Conservation (phyloP, 345 rosid species). For the Citrus hindsii region DNA sequence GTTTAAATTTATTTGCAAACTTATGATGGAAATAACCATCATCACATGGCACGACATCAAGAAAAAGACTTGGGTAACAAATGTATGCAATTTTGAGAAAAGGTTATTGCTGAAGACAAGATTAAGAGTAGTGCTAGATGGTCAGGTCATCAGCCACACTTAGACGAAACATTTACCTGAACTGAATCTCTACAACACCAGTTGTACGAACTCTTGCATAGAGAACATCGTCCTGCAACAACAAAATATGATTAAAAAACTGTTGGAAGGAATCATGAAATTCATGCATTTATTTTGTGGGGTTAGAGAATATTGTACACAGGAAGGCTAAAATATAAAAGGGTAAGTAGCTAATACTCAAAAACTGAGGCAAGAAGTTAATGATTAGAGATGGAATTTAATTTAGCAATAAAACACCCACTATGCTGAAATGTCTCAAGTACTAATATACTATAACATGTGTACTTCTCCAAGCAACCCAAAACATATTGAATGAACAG, state of each 20-base stretch:
- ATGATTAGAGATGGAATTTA: background rate
- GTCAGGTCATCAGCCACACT: background rate
- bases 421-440: background rate
- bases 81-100: background rate
- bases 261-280: background rate
- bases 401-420: background rate
- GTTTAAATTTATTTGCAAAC: background rate
- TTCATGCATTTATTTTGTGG: background rate
- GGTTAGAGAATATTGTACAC: background rate
- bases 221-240: conserved; percentile 86
- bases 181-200: conserved; percentile 97
- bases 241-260: conserved; percentile 10
- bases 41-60: background rate
- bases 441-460: background rate
- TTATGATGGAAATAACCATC: background rate
- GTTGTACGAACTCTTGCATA: conserved; percentile 97
- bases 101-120: background rate
- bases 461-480: background rate
- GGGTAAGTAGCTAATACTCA: background rate
- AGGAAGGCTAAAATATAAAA: background rate
- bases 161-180: conserved; percentile 58
- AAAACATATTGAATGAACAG: background rate
- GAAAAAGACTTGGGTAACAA: background rate
- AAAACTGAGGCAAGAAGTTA: background rate
- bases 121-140: background rate